A percentile compares a stretch with the other conserved stretches of the same genome.
phyloP scores from a whole-genome alignment of 2,329 filamentous ascomycete genomes.

The Penicillium sumatraense region DNA sequence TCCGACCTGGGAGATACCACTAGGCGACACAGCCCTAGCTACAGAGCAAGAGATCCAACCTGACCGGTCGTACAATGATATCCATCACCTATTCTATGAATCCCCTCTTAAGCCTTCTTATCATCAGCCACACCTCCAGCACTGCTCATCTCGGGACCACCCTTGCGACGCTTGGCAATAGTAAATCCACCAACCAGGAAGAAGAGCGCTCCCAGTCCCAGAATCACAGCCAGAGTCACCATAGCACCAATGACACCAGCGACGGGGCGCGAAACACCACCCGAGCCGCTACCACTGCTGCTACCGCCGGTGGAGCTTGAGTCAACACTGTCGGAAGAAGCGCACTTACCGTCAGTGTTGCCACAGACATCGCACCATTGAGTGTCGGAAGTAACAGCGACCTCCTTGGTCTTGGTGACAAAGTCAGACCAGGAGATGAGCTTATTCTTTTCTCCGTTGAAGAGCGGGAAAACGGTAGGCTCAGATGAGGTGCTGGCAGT shows the following conservation, averaged over 20 bases:
- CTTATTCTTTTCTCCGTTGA: constrained; percentile 58
- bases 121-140: constrained; percentile 20
- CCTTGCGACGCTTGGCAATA: constrained; percentile 58
- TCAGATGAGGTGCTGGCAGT: constrained; percentile 52
- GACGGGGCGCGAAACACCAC: constrained; percentile 68
- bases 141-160: constrained; percentile 11
- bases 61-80: background rate
- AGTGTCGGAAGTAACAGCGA: constrained; percentile 67
- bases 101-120: constrained; percentile 19
- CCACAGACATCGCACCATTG: constrained; percentile 79
- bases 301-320: constrained; percentile 27
- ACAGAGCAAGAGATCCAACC: background rate
- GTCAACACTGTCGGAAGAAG: constrained; percentile 38
- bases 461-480: constrained; percentile 62
- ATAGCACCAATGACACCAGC: constrained; percentile 80
- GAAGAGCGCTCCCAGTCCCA: constrained; percentile 59
- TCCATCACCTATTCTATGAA: constrained; percentile 2
- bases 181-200: constrained; percentile 62
- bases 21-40: background rate
- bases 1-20: constrained; percentile 6
- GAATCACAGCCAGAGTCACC: constrained; percentile 68
- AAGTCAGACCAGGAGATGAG: constrained; percentile 73
- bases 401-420: constrained; percentile 63
- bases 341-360: constrained; percentile 71
- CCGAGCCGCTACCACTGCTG: constrained; percentile 25